Evolutionary conservation across 2,329 filamentous ascomycete genomes (phyloP), one percentile per base, ranked within the genome.

Genomic region (Botrytis porri): DNA sequence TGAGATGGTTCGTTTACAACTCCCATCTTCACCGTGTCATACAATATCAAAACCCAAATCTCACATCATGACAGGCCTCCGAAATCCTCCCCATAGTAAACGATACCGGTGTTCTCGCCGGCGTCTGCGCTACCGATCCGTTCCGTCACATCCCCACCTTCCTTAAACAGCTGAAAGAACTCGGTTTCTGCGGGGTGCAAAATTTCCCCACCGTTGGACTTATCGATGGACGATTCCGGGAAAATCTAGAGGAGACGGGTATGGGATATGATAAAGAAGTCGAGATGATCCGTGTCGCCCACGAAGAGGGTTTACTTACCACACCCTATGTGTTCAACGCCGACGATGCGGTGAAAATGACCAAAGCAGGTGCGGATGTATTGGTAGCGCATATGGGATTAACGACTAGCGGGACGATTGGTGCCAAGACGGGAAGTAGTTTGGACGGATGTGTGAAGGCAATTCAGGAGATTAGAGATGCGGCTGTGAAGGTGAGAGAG

Each of bases 181-280:
- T 91, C 25, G 91, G 91, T 0, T 92, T 93, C 75, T 87, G 87
- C 2, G 91, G 91, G 2, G 85, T 93, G 22, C 91, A 93, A 80
- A 93, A 93, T 77, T 93, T 93, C 79, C 91, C 91, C 1, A 93
- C 91, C 0, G 90, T 93, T 2, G 91, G 91, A 0, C 82, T 93
- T 35, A 89, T 93, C 51, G 91, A 93, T 80, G 90, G 90, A 1
- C 84, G 84, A 20, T 93, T 93, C 79, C 85, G 91, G 20, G 84
- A 85, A 35, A 90, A 90, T 76, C 84, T 93, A 2, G 91, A 93
- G 79, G 90, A 92, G 80, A 93, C 90, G 1, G 90, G 88, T 14
- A 93, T 93, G 90, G 87, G 88, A 1, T 93, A 89, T 78, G 86
- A 85, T 25, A 82, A 85, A 12, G 91, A 93, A 78, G 90, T 93